Evolutionary conservation across 495 filamentous ascomycete species (phyloP), one percentile per base, ranked within the genome.

Genomic region (Penicillium antarcticum): DNA sequence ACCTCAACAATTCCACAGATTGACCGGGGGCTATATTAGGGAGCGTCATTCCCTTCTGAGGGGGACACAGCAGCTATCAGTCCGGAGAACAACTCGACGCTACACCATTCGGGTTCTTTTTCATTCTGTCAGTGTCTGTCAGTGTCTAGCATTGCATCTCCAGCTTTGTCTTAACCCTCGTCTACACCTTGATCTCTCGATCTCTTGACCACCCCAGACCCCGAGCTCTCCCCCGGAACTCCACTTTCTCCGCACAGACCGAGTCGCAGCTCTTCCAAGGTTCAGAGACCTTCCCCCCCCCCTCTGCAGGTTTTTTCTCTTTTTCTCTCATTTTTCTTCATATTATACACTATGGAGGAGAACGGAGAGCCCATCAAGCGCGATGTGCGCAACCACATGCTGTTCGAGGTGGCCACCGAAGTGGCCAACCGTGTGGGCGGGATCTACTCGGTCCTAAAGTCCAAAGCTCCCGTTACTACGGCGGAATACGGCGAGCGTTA

Each of bases 361-460:
- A 65, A 62, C 41, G 70, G 61, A 10, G 75, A 77, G 32, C 65
- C 71, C 26, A 65, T 71, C 41, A 70, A 68, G 60, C 71, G 88
- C 61, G 88, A 91, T 73, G 80, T 90, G 38, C 82, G 79, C 69
- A 87, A 88, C 62, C 88, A 92, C 60, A 74, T 89, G 63, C 85
- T 98, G 42, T 98, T 98, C 60, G 94, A 98, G 73, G 74, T 97
- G 52, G 91, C 94, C 26, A 97, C 94, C 13, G 94, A 98, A 65
- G 94, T 97, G 52, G 94, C 94, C 45, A 96, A 98, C 76, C 83
- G 95, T 74, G 94, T 98, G 49, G 94, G 94, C 63, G 94, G 94
- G 55, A 98, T 98, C 73, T 98, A 98, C 76, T 97, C 92, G 12
- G 94, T 98, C 45, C 83, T 98, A 65, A 98, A 98, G 74, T 98